Evolutionary conservation across 305 asterid genomes (phyloP).

Genomic region (Fraxinus angustifolia): DNA sequence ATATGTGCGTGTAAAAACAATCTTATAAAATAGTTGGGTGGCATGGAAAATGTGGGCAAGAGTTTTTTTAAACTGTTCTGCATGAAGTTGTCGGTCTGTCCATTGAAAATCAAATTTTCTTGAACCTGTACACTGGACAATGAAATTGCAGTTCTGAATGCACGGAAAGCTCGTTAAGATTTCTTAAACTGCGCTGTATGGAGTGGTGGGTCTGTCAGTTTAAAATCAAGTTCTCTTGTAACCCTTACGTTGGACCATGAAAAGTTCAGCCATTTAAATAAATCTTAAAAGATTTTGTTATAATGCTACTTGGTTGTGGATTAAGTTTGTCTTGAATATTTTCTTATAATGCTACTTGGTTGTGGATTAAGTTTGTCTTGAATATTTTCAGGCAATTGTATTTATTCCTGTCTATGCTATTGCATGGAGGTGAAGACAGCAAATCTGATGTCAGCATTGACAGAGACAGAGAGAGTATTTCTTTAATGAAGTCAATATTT

Average conservation of each 20-base stretch:
- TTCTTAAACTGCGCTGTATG: not conserved
- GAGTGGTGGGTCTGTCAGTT: conserved; percentile 17
- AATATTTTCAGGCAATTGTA: conserved; percentile 58
- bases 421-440: conserved; percentile 72
- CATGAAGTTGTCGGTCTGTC: conserved; percentile 14
- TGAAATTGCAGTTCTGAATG: conserved; percentile 12
- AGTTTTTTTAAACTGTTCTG: not conserved
- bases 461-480: conserved; percentile 70
- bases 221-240: conserved; percentile 3
- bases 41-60: conserved; percentile 13
- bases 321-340: no score
- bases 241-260: not conserved
- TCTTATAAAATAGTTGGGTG: not conserved
- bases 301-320: no score
- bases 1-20: not conserved
- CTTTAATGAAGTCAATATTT: conserved; percentile 57
- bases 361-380: no score
- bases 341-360: not conserved
- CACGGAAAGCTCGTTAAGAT: conserved; percentile 7
- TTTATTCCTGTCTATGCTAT: conserved; percentile 79
- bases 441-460: conserved; percentile 52
- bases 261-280: conserved; percentile 10
- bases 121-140: conserved; percentile 1
- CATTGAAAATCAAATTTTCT: not conserved
- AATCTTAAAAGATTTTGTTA: not conserved